Percentiles rank a stretch among this genome's conserved stretches.
These are phyloP conservation scores for Pythium diclinum DNA, from an alignment of 352 stramenopile genomes.

Conservation along the genomic window DNA sequence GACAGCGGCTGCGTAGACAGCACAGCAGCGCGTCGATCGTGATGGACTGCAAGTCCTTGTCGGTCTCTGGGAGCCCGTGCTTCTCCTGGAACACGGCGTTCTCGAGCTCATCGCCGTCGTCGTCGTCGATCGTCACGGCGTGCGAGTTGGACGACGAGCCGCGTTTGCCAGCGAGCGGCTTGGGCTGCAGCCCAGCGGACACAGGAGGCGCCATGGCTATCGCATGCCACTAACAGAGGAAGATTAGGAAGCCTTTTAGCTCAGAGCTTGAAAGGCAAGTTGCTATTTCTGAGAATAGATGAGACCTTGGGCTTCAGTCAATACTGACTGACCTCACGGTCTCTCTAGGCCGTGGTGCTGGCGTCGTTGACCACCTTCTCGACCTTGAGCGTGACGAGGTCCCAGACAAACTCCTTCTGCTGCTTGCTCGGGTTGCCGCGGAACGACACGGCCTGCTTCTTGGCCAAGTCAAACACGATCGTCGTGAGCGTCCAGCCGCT, in stretches of 20 bases:
- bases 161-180: slow-evolving; percentile 3
- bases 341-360: slow-evolving; percentile 4
- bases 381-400: slow-evolving; percentile 43
- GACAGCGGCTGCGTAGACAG: slow-evolving; percentile 61
- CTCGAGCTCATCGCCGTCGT: slow-evolving; percentile 33
- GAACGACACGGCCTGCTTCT: slow-evolving; percentile 46
- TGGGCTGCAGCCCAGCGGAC: slow-evolving; percentile 1
- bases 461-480: slow-evolving; percentile 55
- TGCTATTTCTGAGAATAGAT: not conserved
- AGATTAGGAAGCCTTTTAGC: not conserved
- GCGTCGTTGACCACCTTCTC: slow-evolving; percentile 11
- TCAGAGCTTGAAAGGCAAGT: not conserved
- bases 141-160: slow-evolving; percentile 11
- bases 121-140: slow-evolving; percentile 8
- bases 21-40: slow-evolving; percentile 53
- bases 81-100: slow-evolving; percentile 68
- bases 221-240: not conserved
- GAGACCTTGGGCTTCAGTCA: not conserved
- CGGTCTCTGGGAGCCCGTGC: slow-evolving; percentile 17
- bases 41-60: slow-evolving; percentile 32
- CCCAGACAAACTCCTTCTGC: slow-evolving; percentile 41
- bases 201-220: slow-evolving; percentile 4
- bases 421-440: slow-evolving; percentile 38
- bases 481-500: slow-evolving; percentile 73
- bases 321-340: not conserved